Base-by-base conservation (phyloP, 1,139 yeast genomes). In the Lodderomyces orthopsilosis region DNA sequence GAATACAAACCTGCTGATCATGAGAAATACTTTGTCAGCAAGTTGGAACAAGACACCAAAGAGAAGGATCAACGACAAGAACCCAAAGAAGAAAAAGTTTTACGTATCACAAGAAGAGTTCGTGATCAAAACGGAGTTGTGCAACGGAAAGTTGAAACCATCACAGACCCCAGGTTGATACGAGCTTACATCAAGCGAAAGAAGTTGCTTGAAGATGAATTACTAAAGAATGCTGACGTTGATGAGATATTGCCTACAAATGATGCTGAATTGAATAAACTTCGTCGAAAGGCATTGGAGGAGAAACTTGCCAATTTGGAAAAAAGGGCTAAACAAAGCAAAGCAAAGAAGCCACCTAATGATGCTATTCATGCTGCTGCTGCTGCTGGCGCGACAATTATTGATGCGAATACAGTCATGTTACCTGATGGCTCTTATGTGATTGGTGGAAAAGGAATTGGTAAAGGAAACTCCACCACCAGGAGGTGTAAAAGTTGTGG, bases 401-500 rank as follows among this genome's bases (percentile, higher is more conserved):
- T 70, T 40, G 70, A 70, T 59, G 68, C 77, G 43, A 63, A 70
- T 50, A 70, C 76, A 0, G 75, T 70, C 6, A 60, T 65, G 55
- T 56, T 70, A 43, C 77, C 77, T 1, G 75, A 69, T 51, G 76
- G 77, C 0, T 62, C 74, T n/a, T 66, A 63, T 48, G 75, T 76
- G 2, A 61, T 75, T 40, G 77, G 79, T 30, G 85, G 84, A 12
- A 80, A 78, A 51, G 87, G 85, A 34, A 77, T 79, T 41, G 87
- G 89, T 13, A 84, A 83, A 57, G 86, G 85, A 7, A 88, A 87
- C 58, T 81, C 90, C 44, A 87, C 87, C 1, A 83, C 87, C 6
- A 74, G 98, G 59, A 78, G 89, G 57, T 93, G 98, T 67, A 90
- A 95, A 4, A 85, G 95, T 1, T 93, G 98, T 74, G 98, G 98